These are phyloP conservation scores for Hansenula sp. DNA, from an alignment of 1,139 yeast species.

Conservation along the genomic window DNA sequence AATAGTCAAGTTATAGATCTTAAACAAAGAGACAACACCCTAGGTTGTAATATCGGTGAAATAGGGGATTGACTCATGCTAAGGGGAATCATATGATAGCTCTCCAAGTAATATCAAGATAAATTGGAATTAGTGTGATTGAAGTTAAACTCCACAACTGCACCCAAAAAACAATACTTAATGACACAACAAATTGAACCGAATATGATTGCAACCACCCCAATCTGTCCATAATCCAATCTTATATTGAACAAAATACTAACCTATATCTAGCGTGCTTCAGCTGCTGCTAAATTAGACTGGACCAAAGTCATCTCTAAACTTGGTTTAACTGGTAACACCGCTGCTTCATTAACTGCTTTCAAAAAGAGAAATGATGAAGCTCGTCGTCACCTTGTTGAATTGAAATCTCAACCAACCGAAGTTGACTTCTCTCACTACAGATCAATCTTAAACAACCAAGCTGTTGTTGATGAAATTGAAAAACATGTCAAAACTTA, in stretches of 20 bases:
- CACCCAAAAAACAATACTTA: no score
- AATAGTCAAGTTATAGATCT: no score
- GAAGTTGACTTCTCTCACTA: slow-evolving; percentile 79
- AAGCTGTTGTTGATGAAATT: slow-evolving; percentile 73
- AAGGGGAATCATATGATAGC: no score
- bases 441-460: slow-evolving; percentile 77
- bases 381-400: slow-evolving; percentile 78
- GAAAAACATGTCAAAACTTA: slow-evolving; percentile 71
- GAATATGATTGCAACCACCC: no score
- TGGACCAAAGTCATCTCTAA: slow-evolving; percentile 90
- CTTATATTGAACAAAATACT: no score
- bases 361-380: slow-evolving; percentile 99
- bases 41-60: no score
- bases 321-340: slow-evolving; percentile 88
- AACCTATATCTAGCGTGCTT: slow-evolving; percentile 24
- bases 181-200: not conserved
- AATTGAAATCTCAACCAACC: slow-evolving; percentile 67
- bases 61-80: no score
- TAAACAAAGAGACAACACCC: no score
- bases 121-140: no score
- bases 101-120: no score
- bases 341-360: slow-evolving; percentile 81
- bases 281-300: slow-evolving; percentile 86
- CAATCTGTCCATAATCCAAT: no score
- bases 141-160: no score